These are phyloP conservation scores for Backusella australiensis DNA, from an alignment of 192 early-diverging fungal species.

Conservation along the genomic window DNA sequence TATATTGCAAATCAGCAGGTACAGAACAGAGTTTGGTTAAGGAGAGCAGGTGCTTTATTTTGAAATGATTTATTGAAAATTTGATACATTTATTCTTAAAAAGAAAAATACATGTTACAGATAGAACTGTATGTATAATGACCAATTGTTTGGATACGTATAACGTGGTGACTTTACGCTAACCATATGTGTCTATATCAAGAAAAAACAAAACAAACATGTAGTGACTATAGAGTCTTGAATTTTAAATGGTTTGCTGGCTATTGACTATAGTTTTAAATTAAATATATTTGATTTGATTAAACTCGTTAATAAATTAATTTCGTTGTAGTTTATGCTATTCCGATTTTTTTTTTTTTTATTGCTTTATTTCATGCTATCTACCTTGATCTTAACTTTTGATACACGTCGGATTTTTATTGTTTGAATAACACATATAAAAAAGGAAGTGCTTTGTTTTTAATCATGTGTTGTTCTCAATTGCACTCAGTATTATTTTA, in stretches of 20 bases:
- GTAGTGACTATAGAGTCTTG: neutral
- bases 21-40: neutral
- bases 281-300: neutral
- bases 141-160: neutral
- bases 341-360: neutral
- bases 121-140: neutral
- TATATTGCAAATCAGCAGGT: neutral
- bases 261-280: neutral
- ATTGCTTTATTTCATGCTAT: neutral
- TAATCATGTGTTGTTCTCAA: neutral
- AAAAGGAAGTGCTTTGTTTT: neutral
- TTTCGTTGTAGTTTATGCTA: neutral
- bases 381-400: neutral
- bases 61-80: neutral
- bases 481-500: neutral
- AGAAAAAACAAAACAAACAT: neutral
- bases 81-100: neutral
- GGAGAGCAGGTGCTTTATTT: neutral
- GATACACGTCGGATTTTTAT: slow-evolving; percentile 1
- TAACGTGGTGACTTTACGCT: neutral
- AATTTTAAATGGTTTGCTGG: neutral
- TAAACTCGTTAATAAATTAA: neutral
- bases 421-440: neutral
- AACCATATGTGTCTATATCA: neutral
- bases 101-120: neutral